Percentiles rank a stretch among this genome's conserved stretches.
These are phyloP conservation scores for Teratosphaeria pseudoeucalypti DNA, from an alignment of 2,329 filamentous ascomycete genomes.

Conservation along the genomic window DNA sequence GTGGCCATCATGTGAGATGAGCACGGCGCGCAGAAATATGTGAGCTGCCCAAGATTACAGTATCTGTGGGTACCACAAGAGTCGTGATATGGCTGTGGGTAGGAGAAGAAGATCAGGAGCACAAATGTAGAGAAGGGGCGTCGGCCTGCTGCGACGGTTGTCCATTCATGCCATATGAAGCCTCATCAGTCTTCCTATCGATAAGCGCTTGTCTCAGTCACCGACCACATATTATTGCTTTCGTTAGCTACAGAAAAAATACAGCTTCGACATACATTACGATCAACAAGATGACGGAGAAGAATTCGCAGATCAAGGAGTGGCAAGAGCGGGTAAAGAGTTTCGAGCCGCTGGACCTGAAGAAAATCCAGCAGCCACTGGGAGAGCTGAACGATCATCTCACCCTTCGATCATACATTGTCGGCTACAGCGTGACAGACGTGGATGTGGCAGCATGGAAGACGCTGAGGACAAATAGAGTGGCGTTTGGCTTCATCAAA, in stretches of 20 bases:
- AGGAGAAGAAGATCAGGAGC: too few species aligned
- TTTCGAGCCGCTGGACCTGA: constrained; percentile 60
- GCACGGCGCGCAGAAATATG: too few species aligned
- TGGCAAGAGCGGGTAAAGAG: constrained; percentile 46
- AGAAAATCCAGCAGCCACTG: constrained; percentile 63
- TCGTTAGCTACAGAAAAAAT: background rate
- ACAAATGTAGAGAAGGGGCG: too few species aligned
- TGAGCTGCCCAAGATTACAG: too few species aligned
- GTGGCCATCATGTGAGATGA: background rate
- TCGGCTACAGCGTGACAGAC: constrained; percentile 67
- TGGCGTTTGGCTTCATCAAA: constrained; percentile 70
- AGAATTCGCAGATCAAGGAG: constrained; percentile 32
- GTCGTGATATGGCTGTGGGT: too few species aligned
- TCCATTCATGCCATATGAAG: background rate
- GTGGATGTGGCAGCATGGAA: constrained; percentile 76
- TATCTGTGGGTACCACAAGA: too few species aligned
- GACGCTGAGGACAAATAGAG: constrained; percentile 70
- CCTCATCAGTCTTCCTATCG: too few species aligned
- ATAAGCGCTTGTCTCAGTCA: background rate
- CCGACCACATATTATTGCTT: background rate
- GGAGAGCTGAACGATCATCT: constrained; percentile 77
- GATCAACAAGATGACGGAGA: constrained; percentile 9
- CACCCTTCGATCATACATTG: constrained; percentile 73
- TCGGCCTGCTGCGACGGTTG: too few species aligned
- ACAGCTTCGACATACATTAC: background rate